These are phyloP conservation scores for Rhizophagus clarus DNA, from an alignment of 192 early-diverging fungal genomes.

Conservation along the genomic window DNA sequence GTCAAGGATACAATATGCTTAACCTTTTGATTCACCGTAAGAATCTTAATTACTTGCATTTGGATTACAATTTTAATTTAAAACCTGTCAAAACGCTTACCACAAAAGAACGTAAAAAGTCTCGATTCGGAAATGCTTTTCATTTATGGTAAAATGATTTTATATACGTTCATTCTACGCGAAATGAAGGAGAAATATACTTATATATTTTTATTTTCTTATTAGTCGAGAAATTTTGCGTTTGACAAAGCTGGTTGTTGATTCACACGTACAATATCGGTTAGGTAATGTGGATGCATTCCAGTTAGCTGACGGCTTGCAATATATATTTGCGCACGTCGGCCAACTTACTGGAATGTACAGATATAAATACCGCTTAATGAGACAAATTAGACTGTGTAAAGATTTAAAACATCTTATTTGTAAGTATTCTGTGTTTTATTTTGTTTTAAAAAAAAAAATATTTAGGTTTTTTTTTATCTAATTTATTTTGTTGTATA, in stretches of 20 bases:
- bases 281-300: slow-evolving; percentile 98
- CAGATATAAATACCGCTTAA: slow-evolving; percentile 97
- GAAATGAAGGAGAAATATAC: no score
- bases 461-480: no score
- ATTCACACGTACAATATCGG: slow-evolving; percentile 97
- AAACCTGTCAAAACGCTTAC: slow-evolving; percentile 99
- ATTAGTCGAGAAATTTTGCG: slow-evolving; percentile 92
- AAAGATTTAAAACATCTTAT: slow-evolving; percentile 96
- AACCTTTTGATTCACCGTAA: slow-evolving; percentile 98
- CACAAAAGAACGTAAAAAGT: slow-evolving; percentile 99
- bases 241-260: slow-evolving; percentile 95
- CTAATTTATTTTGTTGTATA: no score
- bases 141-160: slow-evolving; percentile 64
- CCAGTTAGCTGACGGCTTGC: slow-evolving; percentile 98
- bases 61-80: slow-evolving; percentile 99
- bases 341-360: slow-evolving; percentile 99
- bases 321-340: slow-evolving; percentile 98
- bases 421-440: not conserved
- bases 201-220: not conserved
- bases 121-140: slow-evolving; percentile 97
- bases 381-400: slow-evolving; percentile 91
- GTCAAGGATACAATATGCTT: slow-evolving; percentile 99
- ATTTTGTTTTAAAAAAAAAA: no score
- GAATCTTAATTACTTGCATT: slow-evolving; percentile 96
- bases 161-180: not conserved